Evolutionary conservation across 768 basidiomycete species (phyloP).

Genomic region (Suillus luteus): DNA sequence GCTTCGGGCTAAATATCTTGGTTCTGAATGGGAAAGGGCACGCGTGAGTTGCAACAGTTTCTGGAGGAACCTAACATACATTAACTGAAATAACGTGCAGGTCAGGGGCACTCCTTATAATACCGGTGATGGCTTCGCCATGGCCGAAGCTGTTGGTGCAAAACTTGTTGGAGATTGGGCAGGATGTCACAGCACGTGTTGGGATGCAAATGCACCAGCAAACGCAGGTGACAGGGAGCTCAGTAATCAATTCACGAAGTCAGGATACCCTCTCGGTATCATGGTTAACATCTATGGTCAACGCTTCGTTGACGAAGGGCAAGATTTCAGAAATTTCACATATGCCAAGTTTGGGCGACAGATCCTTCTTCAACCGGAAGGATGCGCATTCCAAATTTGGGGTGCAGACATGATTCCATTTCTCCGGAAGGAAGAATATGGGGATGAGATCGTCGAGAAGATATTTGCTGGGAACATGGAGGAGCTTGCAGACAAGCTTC

Average conservation of each 20-base stretch:
- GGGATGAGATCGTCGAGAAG: slow-evolving; percentile 59
- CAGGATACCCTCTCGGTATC: slow-evolving; percentile 70
- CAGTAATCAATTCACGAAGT: slow-evolving; percentile 74
- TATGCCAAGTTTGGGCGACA: slow-evolving; percentile 69
- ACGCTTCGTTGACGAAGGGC: slow-evolving; percentile 73
- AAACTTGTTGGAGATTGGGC: slow-evolving; percentile 64
- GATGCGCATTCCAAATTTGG: slow-evolving; percentile 68
- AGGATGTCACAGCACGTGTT: slow-evolving; percentile 73
- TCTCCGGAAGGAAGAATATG: slow-evolving; percentile 68
- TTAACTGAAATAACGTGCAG: slow-evolving; percentile 32
- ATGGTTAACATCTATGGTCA: slow-evolving; percentile 62
- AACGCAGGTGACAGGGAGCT: slow-evolving; percentile 55
- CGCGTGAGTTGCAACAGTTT: slow-evolving; percentile 38
- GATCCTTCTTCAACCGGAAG: slow-evolving; percentile 58
- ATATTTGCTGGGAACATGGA: slow-evolving; percentile 48
- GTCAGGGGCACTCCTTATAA: slow-evolving; percentile 75
- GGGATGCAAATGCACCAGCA: slow-evolving; percentile 62
- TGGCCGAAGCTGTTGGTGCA: slow-evolving; percentile 54
- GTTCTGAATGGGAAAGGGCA: slow-evolving; percentile 59
- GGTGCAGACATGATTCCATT: slow-evolving; percentile 46
- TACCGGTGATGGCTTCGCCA: slow-evolving; percentile 61
- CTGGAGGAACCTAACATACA: neutral
- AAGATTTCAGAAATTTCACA: slow-evolving; percentile 72
- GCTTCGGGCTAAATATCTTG: slow-evolving; percentile 55
- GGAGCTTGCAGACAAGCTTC: slow-evolving; percentile 51